These are phyloP conservation scores for Davidsoniella australis DNA, from an alignment of 2,329 filamentous ascomycete species.

Conservation along the genomic window DNA sequence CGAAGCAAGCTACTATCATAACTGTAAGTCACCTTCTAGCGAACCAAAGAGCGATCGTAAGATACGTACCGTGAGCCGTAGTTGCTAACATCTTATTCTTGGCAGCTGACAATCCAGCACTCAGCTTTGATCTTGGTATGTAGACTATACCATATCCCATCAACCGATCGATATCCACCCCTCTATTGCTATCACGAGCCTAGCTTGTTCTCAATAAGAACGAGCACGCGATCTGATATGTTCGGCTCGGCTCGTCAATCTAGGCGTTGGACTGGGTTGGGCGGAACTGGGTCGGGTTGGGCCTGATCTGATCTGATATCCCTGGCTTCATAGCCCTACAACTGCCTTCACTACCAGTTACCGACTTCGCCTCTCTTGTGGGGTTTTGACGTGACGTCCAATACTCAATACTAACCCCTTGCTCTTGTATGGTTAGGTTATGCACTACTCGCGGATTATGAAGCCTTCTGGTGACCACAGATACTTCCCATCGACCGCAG, in stretches of 20 bases:
- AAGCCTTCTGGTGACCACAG: slow-evolving; percentile 65
- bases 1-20: slow-evolving; percentile 11
- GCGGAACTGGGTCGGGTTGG: not conserved
- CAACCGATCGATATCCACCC: not conserved
- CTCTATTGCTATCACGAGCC: not conserved
- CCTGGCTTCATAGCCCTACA: not conserved
- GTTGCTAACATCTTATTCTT: not conserved
- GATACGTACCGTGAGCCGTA: no score
- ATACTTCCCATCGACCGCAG: slow-evolving; percentile 85
- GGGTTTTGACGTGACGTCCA: no score
- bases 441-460: slow-evolving; percentile 94
- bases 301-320: not conserved
- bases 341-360: not conserved
- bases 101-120: slow-evolving; percentile 56
- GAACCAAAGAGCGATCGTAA: not conserved
- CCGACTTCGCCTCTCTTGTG: no score
- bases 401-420: slow-evolving; percentile 10
- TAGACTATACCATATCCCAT: not conserved
- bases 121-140: slow-evolving; percentile 53
- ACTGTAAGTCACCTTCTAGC: slow-evolving; percentile 3
- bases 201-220: not conserved
- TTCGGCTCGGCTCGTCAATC: not conserved
- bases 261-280: no score
- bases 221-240: not conserved
- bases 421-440: slow-evolving; percentile 37